Base-by-base conservation (phyloP, 148 eudicot species). In the Euryodendron excelsum region DNA sequence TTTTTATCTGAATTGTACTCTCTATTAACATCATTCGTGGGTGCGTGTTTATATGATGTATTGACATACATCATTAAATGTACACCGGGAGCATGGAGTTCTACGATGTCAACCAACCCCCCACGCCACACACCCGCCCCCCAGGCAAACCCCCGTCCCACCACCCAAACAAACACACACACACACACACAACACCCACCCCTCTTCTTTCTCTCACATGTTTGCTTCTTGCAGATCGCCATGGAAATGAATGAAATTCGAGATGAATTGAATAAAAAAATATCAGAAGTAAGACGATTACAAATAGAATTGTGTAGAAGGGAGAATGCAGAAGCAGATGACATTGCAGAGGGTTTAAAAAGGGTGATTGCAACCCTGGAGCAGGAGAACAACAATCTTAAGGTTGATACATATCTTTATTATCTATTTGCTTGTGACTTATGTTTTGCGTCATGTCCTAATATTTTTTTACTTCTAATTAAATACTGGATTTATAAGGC, bases 211-310 rank as follows among this genome's bases (percentile, higher is more conserved):
- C 2, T 62, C 27, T 20, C 45, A 1, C 41, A 34, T 10, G 36
- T 10, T 84, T 28, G 80, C 72, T 30, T 69, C 55, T 85, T 58
- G 75, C 85, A 96, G 99, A 78, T 79, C 77, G 74, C 79, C 44
- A 59, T 41, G 71, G 93, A 91, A 85, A 75, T 88, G 78, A 81
- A 76, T 69, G 84, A 74, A 58, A 76, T 91, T 56, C 88, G 69
- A 28, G 86, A 85, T 47, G 98, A 93, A 59, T 73, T 96, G 86
- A 89, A 83, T 77, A 85, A 84, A 53, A 93, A 90, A 80, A 80
- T 78, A 79, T 79, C 84, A 72, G 92, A 93, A 89, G 86, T 92
- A 58, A 79, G 82, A 75, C 82, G 74, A 58, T 79, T 93, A 80
- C 94, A 90, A 81, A 82, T 81, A 86, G 91, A 93, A 82, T 80